These are phyloP conservation scores for Iris macrosiphon DNA, from an alignment of 106 monocot genomes.

Conservation along the genomic window DNA sequence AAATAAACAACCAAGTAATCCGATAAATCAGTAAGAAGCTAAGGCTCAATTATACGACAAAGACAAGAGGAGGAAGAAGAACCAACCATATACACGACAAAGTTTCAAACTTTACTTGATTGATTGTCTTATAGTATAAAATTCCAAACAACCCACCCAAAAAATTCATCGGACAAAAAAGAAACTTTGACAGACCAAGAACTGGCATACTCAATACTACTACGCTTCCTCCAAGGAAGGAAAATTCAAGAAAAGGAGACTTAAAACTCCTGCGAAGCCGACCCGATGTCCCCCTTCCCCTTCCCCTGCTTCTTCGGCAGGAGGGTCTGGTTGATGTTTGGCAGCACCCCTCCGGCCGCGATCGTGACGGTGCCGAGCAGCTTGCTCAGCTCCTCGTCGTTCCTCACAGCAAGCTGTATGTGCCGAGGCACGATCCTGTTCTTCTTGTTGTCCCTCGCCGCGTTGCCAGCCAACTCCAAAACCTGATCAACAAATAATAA, in stretches of 20 bases:
- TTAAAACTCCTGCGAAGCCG: constrained; percentile 54
- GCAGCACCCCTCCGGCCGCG: constrained; percentile 47
- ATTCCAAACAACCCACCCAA: too few species aligned
- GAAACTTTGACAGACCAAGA: neutral
- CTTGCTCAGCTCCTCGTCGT: constrained; percentile 58
- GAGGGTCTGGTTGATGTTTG: constrained; percentile 41
- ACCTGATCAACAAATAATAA: too few species aligned
- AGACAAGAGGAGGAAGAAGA: too few species aligned
- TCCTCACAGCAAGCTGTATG: constrained; percentile 55
- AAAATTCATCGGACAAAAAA: too few species aligned
- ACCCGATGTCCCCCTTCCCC: constrained; percentile 46
- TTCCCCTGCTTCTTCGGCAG: constrained; percentile 48
- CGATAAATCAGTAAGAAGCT: too few species aligned
- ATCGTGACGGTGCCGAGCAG: constrained; percentile 46
- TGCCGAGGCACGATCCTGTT: constrained; percentile 54
- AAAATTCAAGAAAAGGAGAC: too few species aligned
- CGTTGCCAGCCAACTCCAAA: constrained; percentile 52
- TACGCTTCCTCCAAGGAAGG: neutral
- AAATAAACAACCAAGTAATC: too few species aligned
- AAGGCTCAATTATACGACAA: too few species aligned
- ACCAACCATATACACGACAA: too few species aligned
- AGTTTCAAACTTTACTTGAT: too few species aligned
- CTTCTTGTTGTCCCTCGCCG: constrained; percentile 70
- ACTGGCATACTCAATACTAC: neutral
- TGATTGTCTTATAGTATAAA: too few species aligned